phyloP scores from a whole-genome alignment of 2,329 filamentous ascomycete genomes.

The Penicillium sp. region DNA sequence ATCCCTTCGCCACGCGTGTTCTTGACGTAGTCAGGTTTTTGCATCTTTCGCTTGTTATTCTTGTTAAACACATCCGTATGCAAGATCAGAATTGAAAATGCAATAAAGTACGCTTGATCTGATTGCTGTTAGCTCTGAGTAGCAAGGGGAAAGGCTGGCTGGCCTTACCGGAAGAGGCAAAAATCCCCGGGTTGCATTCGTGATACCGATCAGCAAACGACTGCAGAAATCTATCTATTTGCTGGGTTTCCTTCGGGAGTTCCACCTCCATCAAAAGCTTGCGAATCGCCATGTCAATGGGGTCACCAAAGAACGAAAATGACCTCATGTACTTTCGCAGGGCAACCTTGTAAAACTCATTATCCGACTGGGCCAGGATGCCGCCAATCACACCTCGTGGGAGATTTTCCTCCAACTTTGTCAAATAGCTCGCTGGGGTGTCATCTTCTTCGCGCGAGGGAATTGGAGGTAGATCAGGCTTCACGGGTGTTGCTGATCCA shows the following conservation, averaged over 20 bases:
- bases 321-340: constrained; percentile 91
- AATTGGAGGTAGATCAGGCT: constrained; percentile 59
- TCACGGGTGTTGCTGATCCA: constrained; percentile 65
- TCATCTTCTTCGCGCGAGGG: constrained; percentile 83
- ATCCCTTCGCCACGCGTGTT: constrained; percentile 89
- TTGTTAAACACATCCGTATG: constrained; percentile 99
- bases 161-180: constrained; percentile 61
- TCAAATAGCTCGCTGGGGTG: constrained; percentile 82
- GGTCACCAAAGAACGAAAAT: constrained; percentile 92
- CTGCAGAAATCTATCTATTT: constrained; percentile 91
- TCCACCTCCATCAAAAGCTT: constrained; percentile 97
- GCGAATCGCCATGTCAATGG: constrained; percentile 94
- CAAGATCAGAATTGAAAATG: constrained; percentile 91
- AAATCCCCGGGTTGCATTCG: constrained; percentile 97
- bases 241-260: constrained; percentile 92
- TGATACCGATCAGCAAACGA: constrained; percentile 95
- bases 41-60: constrained; percentile 99
- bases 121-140: constrained; percentile 7
- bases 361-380: constrained; percentile 77
- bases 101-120: constrained; percentile 97
- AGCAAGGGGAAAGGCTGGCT: not conserved
- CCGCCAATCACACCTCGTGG: constrained; percentile 79
- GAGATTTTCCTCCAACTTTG: constrained; percentile 73
- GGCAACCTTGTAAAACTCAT: constrained; percentile 76
- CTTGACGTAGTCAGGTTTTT: constrained; percentile 89